These are phyloP conservation scores for Pontederia crassipes DNA, from an alignment of 176 grass and related monocot species.

Conservation along the genomic window DNA sequence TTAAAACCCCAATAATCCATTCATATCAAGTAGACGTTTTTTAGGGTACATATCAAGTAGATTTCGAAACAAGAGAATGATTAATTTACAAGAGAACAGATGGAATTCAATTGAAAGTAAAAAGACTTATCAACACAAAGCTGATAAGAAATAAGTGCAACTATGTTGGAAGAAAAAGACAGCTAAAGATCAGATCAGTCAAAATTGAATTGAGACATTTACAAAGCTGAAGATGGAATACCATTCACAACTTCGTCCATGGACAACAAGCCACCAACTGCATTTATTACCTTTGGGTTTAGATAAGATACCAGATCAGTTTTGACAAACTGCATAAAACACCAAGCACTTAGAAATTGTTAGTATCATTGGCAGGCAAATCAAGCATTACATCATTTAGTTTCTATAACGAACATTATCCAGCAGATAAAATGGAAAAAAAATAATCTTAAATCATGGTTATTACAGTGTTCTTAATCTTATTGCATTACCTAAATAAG, in stretches of 20 bases:
- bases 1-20: too few species aligned
- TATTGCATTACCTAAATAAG: too few species aligned
- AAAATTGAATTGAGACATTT: neutral
- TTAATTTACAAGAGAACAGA: too few species aligned
- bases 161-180: neutral
- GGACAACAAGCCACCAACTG: slow-evolving; percentile 62
- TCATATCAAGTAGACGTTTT: too few species aligned
- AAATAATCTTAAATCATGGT: too few species aligned
- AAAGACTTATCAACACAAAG: too few species aligned
- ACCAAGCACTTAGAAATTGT: neutral
- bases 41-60: too few species aligned
- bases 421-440: too few species aligned
- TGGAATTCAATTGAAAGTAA: too few species aligned
- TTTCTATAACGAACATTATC: neutral
- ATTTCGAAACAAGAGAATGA: too few species aligned
- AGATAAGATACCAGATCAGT: slow-evolving; percentile 45
- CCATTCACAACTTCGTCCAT: slow-evolving; percentile 79
- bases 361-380: slow-evolving; percentile 9
- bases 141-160: neutral
- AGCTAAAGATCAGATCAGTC: slow-evolving; percentile 8
- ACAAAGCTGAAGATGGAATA: slow-evolving; percentile 21
- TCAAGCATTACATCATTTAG: slow-evolving; percentile 9
- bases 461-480: too few species aligned
- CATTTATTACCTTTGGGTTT: slow-evolving; percentile 40
- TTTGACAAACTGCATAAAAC: slow-evolving; percentile 72